These are phyloP conservation scores for Paracoccidioides lutzii DNA, from an alignment of 2,329 filamentous ascomycete species.

Conservation along the genomic window DNA sequence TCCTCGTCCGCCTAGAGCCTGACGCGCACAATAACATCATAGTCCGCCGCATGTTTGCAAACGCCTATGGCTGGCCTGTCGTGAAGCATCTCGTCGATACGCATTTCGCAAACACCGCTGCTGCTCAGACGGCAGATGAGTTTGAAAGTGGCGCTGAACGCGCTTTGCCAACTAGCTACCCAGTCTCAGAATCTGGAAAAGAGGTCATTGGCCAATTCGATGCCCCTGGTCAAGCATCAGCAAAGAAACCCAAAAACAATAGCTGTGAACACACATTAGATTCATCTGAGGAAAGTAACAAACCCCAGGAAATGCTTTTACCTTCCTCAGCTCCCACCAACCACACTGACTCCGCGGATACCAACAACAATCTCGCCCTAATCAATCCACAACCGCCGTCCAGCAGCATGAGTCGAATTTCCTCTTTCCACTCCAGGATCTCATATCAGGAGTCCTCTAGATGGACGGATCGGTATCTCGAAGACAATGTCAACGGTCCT, in stretches of 20 bases:
- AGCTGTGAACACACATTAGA: background rate
- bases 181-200: slow-evolving; percentile 49
- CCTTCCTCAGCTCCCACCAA: background rate
- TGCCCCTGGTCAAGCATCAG: slow-evolving; percentile 12
- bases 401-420: slow-evolving; percentile 1
- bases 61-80: slow-evolving; percentile 95
- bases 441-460: slow-evolving; percentile 9
- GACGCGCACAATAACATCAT: slow-evolving; percentile 99
- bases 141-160: slow-evolving; percentile 55
- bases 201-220: slow-evolving; percentile 46
- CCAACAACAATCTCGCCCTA: background rate
- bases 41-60: slow-evolving; percentile 89
- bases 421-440: slow-evolving; percentile 7
- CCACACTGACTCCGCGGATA: background rate
- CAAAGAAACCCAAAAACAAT: slow-evolving; percentile 1
- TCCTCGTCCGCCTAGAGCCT: slow-evolving; percentile 85
- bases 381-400: background rate
- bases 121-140: slow-evolving; percentile 54
- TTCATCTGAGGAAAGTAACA: background rate
- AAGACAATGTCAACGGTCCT: slow-evolving; percentile 6
- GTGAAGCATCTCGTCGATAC: slow-evolving; percentile 89
- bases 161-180: slow-evolving; percentile 46
- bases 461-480: slow-evolving; percentile 13
- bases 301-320: background rate
- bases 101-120: slow-evolving; percentile 69